Evolutionary conservation across 768 basidiomycete species (phyloP).

Genomic region (Macrolepiota albuminosa): DNA sequence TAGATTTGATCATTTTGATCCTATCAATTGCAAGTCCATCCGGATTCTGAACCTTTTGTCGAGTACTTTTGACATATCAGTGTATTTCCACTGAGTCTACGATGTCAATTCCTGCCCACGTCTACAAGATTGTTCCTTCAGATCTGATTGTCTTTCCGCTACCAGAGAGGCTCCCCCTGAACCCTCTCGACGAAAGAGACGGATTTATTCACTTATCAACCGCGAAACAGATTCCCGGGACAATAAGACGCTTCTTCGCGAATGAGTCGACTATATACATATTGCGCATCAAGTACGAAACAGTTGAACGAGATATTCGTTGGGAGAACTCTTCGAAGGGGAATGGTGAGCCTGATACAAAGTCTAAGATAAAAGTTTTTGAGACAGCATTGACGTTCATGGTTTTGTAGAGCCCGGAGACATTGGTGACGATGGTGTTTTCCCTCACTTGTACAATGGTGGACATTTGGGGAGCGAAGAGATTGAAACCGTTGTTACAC

Average conservation of each 20-base stretch:
- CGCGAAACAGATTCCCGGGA: conserved; percentile 41
- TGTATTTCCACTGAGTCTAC: background rate
- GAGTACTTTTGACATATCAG: background rate
- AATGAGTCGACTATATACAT: conserved; percentile 35
- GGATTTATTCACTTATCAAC: conserved; percentile 58
- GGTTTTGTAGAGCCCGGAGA: conserved; percentile 32
- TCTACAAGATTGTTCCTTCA: conserved; percentile 58
- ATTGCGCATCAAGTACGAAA: conserved; percentile 37
- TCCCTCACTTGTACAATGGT: conserved; percentile 52
- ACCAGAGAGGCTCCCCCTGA: conserved; percentile 44
- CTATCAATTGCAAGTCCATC: background rate
- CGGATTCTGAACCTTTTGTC: background rate
- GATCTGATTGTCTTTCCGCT: conserved; percentile 29
- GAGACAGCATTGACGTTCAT: background rate
- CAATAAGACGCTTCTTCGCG: conserved; percentile 42
- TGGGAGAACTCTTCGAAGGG: conserved; percentile 45
- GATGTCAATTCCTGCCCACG: conserved; percentile 38
- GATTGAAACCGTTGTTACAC: conserved; percentile 34
- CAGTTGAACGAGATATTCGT: conserved; percentile 33
- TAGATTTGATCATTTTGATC: background rate
- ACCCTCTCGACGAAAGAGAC: conserved; percentile 38
- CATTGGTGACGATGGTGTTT: conserved; percentile 39
- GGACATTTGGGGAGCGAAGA: conserved; percentile 38
- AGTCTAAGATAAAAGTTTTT: background rate
- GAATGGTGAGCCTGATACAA: conserved; percentile 16